Evolutionary conservation across 2,329 filamentous ascomycete genomes (phyloP).

Genomic region (Sporothrix humicola): DNA sequence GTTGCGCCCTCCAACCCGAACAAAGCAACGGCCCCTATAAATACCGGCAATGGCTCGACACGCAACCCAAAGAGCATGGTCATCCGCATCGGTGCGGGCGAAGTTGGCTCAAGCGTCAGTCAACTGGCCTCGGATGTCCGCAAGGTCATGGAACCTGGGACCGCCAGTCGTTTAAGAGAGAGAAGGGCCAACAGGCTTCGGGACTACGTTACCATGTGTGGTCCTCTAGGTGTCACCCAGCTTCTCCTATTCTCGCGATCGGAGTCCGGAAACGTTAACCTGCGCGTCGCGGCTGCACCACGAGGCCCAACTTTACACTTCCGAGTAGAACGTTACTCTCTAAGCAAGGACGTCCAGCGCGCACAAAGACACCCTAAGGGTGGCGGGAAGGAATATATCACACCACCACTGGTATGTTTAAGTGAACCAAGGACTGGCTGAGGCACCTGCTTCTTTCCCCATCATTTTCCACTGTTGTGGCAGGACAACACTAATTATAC

Average conservation of each 20-base stretch:
- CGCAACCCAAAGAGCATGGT: conserved; percentile 95
- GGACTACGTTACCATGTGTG: conserved; percentile 95
- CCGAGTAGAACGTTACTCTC: conserved; percentile 89
- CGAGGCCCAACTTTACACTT: conserved; percentile 94
- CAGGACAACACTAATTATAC: conserved; percentile 40
- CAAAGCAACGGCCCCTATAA: conserved; percentile 57
- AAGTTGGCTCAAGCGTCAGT: conserved; percentile 88
- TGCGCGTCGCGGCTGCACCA: conserved; percentile 85
- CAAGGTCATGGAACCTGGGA: conserved; percentile 93
- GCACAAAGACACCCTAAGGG: conserved; percentile 82
- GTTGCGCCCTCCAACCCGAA: conserved; percentile 65
- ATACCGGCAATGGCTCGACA: conserved; percentile 65
- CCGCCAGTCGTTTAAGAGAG: conserved; percentile 87
- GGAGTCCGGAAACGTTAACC: conserved; percentile 86
- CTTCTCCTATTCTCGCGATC: conserved; percentile 92
- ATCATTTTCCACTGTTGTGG: no score
- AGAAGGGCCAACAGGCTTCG: conserved; percentile 83
- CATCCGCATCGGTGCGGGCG: conserved; percentile 91
- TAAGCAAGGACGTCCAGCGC: conserved; percentile 87
- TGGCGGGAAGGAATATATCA: conserved; percentile 83
- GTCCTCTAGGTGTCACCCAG: conserved; percentile 90
- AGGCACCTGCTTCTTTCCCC: no score
- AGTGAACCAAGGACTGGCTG: background rate
- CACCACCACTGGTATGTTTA: conserved; percentile 72
- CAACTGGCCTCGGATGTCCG: conserved; percentile 92